These are phyloP conservation scores for Aspergillus latus DNA, from an alignment of 2,329 filamentous ascomycete genomes.

Conservation along the genomic window DNA sequence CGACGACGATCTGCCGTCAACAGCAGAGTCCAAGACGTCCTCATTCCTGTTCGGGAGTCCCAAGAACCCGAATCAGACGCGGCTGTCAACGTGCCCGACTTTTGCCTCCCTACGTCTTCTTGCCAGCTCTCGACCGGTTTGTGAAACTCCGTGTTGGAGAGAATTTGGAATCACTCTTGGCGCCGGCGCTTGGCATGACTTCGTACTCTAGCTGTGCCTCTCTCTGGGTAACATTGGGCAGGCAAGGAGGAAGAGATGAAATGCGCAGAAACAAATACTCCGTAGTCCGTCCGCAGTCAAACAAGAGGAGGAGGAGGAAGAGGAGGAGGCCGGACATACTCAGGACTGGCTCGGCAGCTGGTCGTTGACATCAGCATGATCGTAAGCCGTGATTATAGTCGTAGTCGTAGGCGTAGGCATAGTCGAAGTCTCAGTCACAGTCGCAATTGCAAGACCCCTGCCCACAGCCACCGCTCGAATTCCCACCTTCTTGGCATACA, in stretches of 20 bases:
- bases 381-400: background rate
- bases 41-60: slow-evolving; percentile 8
- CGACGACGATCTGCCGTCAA: slow-evolving; percentile 23
- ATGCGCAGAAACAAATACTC: background rate
- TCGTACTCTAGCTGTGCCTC: slow-evolving; percentile 1
- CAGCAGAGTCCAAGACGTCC: background rate
- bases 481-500: slow-evolving; percentile 7
- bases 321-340: background rate
- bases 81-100: background rate
- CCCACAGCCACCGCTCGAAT: background rate
- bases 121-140: background rate
- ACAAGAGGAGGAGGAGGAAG: background rate
- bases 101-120: background rate
- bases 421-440: background rate
- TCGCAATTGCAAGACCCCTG: background rate
- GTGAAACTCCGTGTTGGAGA: slow-evolving; percentile 6
- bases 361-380: slow-evolving; percentile 3
- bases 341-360: background rate
- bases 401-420: background rate
- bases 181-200: slow-evolving; percentile 10
- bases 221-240: slow-evolving; percentile 13
- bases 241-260: slow-evolving; percentile 3
- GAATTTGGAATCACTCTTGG: slow-evolving; percentile 16
- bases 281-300: background rate
- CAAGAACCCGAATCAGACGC: slow-evolving; percentile 3